Evolutionary conservation across 805 yeast genomes (phyloP).

Genomic region (Saturnispora halmiae): DNA sequence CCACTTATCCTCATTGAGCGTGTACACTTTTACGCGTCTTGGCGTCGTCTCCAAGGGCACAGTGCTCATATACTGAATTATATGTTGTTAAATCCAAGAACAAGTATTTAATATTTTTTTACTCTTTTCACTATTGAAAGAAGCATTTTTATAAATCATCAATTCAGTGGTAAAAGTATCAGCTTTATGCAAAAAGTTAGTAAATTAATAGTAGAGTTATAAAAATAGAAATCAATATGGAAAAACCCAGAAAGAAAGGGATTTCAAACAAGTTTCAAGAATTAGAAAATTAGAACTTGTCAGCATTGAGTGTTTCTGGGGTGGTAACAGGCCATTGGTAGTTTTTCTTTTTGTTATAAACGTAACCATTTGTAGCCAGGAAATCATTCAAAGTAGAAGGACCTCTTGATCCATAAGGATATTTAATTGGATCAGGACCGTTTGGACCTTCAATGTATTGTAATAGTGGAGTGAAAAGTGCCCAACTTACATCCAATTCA

Average conservation of each 20-base stretch:
- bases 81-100: not conserved
- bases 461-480: slow-evolving; percentile 83
- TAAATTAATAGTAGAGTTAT: not conserved
- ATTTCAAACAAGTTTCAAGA: too few species aligned
- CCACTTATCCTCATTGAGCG: slow-evolving; percentile 78
- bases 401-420: slow-evolving; percentile 89
- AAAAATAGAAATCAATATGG: not conserved
- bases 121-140: too few species aligned
- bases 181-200: not conserved
- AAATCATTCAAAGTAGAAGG: slow-evolving; percentile 58
- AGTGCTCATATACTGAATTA: not conserved
- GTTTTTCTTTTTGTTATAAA: slow-evolving; percentile 48
- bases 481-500: slow-evolving; percentile 91
- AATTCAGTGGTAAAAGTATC: too few species aligned
- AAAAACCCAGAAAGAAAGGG: not conserved
- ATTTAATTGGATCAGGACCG: slow-evolving; percentile 58
- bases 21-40: slow-evolving; percentile 77
- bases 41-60: slow-evolving; percentile 33
- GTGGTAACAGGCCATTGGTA: slow-evolving; percentile 91
- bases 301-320: slow-evolving; percentile 29
- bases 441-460: slow-evolving; percentile 64
- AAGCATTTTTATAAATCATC: too few species aligned
- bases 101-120: too few species aligned
- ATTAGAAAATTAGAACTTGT: slow-evolving; percentile 19
- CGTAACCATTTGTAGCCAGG: slow-evolving; percentile 63